phyloP scores from a whole-genome alignment of 305 asterid species.

The Fraxinus platypoda region DNA sequence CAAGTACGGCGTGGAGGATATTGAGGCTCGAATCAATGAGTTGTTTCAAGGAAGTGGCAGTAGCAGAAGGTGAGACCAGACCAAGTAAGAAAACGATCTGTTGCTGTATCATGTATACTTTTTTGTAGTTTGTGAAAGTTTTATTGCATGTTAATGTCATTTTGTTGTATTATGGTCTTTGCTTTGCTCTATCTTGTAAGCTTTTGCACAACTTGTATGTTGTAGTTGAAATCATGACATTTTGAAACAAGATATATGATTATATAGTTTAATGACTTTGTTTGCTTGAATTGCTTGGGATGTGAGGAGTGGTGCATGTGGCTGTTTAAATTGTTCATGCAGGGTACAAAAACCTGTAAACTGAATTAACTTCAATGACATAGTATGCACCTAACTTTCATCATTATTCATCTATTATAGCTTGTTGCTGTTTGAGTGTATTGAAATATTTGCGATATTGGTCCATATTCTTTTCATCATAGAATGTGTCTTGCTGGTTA shows the following conservation, averaged over 20 bases:
- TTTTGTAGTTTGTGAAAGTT: slow-evolving; percentile 22
- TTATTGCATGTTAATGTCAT: slow-evolving; percentile 31
- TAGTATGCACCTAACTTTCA: background rate
- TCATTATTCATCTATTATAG: background rate
- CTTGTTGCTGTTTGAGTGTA: background rate
- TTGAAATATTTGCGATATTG: background rate
- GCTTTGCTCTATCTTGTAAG: slow-evolving; percentile 22
- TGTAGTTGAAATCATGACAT: slow-evolving; percentile 6
- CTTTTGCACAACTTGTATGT: slow-evolving; percentile 22
- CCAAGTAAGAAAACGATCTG: slow-evolving; percentile 24
- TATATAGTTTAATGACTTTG: background rate
- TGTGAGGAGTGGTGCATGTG: background rate
- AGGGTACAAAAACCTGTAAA: background rate
- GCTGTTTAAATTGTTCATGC: background rate
- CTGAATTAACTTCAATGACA: background rate
- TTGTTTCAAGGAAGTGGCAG: slow-evolving; percentile 56
- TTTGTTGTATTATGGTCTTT: slow-evolving; percentile 16
- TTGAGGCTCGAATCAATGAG: slow-evolving; percentile 58
- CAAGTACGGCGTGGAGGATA: slow-evolving; percentile 57
- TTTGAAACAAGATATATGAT: slow-evolving; percentile 26
- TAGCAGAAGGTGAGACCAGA: slow-evolving; percentile 51
- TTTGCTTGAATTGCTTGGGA: slow-evolving; percentile 2
- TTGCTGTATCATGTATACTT: slow-evolving; percentile 31
- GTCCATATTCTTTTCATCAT: background rate
- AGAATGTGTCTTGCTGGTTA: background rate